phyloP scores from a whole-genome alignment of 257 asterid species.

The Gynochthodes officinalis region DNA sequence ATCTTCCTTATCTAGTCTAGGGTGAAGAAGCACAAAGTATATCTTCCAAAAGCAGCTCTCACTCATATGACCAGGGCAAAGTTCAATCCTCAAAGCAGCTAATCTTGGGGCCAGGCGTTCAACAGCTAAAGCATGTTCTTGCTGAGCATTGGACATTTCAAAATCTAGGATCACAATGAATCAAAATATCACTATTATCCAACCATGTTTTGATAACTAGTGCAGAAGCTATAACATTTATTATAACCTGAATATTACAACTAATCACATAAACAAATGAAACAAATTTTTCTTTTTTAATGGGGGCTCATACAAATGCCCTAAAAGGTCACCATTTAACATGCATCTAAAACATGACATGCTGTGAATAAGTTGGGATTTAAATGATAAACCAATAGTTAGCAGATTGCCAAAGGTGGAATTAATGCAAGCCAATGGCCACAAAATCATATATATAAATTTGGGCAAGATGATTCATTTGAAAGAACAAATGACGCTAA shows the following conservation, averaged over 20 bases:
- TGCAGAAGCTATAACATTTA: neutral
- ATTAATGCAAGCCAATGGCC: neutral
- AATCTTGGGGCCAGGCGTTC: conserved; percentile 75
- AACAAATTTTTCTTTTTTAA: neutral
- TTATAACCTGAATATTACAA: neutral
- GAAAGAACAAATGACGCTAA: neutral
- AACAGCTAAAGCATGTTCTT: conserved; percentile 90
- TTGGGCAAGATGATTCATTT: neutral
- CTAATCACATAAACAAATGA: neutral
- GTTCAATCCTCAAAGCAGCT: conserved; percentile 79
- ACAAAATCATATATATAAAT: neutral
- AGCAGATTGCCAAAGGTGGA: neutral
- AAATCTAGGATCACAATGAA: conserved; percentile 39
- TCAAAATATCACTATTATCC: conserved; percentile 15
- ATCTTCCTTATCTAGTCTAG: conserved; percentile 60
- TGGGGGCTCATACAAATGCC: neutral
- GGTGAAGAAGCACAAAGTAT: conserved; percentile 84
- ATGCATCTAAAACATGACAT: neutral
- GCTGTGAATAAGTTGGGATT: too few relatives aligned
- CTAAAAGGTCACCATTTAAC: neutral
- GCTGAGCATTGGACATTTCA: conserved; percentile 79
- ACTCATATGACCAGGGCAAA: conserved; percentile 85
- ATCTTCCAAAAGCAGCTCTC: conserved; percentile 89
- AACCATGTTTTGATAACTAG: neutral
- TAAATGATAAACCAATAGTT: neutral